phyloP scores from a whole-genome alignment of 768 basidiomycete species.

The Glaciozyma antarctica region DNA sequence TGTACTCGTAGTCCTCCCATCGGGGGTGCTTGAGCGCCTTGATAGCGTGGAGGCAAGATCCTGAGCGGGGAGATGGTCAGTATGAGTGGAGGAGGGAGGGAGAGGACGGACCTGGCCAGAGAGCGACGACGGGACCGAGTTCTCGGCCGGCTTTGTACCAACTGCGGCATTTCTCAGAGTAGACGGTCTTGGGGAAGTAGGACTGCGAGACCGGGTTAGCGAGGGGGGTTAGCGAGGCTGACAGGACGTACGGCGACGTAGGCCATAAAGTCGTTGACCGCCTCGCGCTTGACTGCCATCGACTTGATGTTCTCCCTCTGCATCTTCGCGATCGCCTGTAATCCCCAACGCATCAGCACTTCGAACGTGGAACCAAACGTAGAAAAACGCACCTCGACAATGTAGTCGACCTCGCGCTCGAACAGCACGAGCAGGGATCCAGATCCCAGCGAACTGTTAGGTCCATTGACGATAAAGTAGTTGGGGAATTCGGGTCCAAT shows the following conservation, averaged over 20 bases:
- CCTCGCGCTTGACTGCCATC: constrained; percentile 53
- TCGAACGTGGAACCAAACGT: no score
- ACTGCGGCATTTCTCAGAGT: constrained; percentile 50
- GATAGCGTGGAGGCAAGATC: constrained; percentile 49
- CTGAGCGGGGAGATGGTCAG: neutral
- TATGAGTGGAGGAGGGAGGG: neutral
- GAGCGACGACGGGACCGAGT: constrained; percentile 48
- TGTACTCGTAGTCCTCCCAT: constrained; percentile 52
- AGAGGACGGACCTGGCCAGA: constrained; percentile 48
- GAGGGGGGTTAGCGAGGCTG: neutral
- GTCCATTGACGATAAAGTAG: constrained; percentile 43
- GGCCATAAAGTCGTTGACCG: constrained; percentile 55
- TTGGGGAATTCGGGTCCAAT: constrained; percentile 59
- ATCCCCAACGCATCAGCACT: neutral
- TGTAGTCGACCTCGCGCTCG: constrained; percentile 54
- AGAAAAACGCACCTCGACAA: constrained; percentile 41
- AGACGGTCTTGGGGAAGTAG: constrained; percentile 47
- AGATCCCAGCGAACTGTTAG: constrained; percentile 51
- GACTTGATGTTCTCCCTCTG: constrained; percentile 56
- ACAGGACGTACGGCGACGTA: constrained; percentile 35
- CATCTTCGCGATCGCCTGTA: constrained; percentile 47
- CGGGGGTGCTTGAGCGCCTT: constrained; percentile 49
- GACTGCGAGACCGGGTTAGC: constrained; percentile 43
- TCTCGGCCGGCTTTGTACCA: constrained; percentile 59
- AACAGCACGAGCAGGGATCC: constrained; percentile 52